These are phyloP conservation scores for Williopsis jadinii DNA, from an alignment of 1,139 yeast genomes.

Conservation along the genomic window DNA sequence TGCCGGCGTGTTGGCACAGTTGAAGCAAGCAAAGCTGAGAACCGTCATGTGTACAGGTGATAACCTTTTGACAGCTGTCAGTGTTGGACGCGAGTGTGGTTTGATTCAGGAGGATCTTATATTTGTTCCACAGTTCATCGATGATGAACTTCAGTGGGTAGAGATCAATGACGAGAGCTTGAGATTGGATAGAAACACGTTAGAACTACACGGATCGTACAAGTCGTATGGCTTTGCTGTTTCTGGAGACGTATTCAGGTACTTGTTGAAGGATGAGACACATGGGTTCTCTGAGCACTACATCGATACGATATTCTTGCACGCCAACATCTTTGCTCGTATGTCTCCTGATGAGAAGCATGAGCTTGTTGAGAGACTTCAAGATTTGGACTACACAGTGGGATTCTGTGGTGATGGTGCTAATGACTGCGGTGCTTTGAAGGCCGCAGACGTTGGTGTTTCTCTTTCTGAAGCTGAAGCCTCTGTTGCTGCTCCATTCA, in stretches of 20 bases:
- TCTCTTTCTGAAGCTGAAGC: conserved; percentile 97
- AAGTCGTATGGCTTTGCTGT: conserved; percentile 64
- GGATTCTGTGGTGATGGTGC: conserved; percentile 99
- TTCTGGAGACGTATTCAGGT: conserved; percentile 87
- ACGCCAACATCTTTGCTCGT: conserved; percentile 79
- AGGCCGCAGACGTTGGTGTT: conserved; percentile 95
- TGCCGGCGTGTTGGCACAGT: conserved; percentile 47
- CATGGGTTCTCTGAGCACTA: conserved; percentile 29
- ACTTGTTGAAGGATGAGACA: conserved; percentile 48
- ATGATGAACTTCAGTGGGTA: conserved; percentile 44
- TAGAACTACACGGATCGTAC: conserved; percentile 27
- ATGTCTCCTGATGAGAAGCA: conserved; percentile 99
- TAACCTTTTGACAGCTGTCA: conserved; percentile 85
- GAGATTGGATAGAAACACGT: conserved; percentile 53
- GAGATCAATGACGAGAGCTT: conserved; percentile 51
- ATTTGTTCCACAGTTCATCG: conserved; percentile 59
- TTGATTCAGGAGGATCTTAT: conserved; percentile 46
- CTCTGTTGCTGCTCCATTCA: conserved; percentile 97
- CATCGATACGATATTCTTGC: conserved; percentile 57
- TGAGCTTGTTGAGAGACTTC: conserved; percentile 84
- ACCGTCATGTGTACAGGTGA: conserved; percentile 98
- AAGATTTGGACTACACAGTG: conserved; percentile 79
- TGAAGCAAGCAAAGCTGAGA: conserved; percentile 62
- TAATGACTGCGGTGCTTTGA: conserved; percentile 95
- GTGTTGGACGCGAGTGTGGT: conserved; percentile 84